phyloP scores from a whole-genome alignment of 2,329 filamentous ascomycete genomes.

The Apiospora phragmitis region DNA sequence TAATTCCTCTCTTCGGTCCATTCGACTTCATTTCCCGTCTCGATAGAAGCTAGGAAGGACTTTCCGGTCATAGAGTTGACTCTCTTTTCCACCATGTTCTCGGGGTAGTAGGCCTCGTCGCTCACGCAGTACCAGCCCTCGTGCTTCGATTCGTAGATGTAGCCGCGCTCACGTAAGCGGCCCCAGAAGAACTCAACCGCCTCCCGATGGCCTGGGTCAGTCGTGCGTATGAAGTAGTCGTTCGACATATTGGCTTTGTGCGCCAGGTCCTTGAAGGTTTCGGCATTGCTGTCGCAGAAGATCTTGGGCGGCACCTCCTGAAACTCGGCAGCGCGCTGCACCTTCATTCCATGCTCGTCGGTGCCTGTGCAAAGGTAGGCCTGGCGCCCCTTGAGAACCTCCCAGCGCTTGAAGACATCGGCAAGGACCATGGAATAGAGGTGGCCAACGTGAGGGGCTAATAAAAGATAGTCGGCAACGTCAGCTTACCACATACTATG shows the following conservation, averaged over 20 bases:
- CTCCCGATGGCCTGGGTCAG: conserved; percentile 76
- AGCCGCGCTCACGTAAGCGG: conserved; percentile 71
- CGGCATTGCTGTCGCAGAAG: conserved; percentile 86
- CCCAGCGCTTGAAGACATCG: conserved; percentile 92
- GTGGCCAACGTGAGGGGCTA: conserved; percentile 94
- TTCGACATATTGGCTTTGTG: conserved; percentile 68
- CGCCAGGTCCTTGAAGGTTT: conserved; percentile 77
- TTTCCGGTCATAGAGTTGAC: conserved; percentile 79
- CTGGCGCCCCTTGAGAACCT: conserved; percentile 66
- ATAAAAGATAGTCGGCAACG: neutral
- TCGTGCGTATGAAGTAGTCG: conserved; percentile 91
- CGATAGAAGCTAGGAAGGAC: conserved; percentile 78
- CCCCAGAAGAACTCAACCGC: conserved; percentile 91
- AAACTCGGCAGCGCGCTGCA: conserved; percentile 79
- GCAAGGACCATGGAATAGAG: conserved; percentile 89
- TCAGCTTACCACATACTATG: conserved; percentile 20
- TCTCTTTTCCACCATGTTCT: conserved; percentile 69
- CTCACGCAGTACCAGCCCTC: conserved; percentile 96
- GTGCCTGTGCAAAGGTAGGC: conserved; percentile 86
- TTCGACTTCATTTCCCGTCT: conserved; percentile 91
- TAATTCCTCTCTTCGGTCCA: conserved; percentile 94
- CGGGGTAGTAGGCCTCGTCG: conserved; percentile 94
- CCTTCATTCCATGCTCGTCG: conserved; percentile 97
- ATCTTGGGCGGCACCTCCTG: conserved; percentile 72
- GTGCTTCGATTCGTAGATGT: conserved; percentile 83